Evolutionary conservation across 805 yeast genomes (phyloP).

Genomic region (Yamadazyma ubonensis): DNA sequence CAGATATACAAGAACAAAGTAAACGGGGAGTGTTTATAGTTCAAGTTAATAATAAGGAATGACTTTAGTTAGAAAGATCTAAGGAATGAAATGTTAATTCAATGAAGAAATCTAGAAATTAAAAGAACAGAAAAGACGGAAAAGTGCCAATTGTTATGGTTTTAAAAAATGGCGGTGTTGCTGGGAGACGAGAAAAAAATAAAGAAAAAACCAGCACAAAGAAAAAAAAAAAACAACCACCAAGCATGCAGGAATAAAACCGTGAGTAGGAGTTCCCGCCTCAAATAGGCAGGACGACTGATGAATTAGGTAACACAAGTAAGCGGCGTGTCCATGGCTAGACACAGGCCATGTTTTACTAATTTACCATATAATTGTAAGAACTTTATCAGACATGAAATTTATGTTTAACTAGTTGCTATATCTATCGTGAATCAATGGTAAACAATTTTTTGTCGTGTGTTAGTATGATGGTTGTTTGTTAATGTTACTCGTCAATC

Average conservation of each 20-base stretch:
- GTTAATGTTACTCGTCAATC: conserved; percentile 1
- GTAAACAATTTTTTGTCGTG: too few species aligned
- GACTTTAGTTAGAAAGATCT: conserved; percentile 13
- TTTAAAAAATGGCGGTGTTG: conserved; percentile 10
- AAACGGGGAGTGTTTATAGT: not conserved
- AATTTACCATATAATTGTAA: not conserved
- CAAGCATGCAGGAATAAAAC: conserved; percentile 4
- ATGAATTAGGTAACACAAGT: conserved; percentile 9
- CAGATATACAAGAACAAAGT: conserved; percentile 4
- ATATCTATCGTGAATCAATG: too few species aligned
- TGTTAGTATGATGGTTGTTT: not conserved
- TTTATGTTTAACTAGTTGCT: too few species aligned
- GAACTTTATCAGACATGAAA: not conserved
- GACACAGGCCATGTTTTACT: not conserved
- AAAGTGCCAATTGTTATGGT: conserved; percentile 13
- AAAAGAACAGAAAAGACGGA: conserved; percentile 1
- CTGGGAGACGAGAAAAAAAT: conserved; percentile 1
- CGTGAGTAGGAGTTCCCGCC: conserved; percentile 2
- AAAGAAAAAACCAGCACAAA: conserved; percentile 7
- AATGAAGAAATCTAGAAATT: not conserved
- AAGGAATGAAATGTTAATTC: conserved; percentile 5
- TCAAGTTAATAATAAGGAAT: conserved; percentile 10
- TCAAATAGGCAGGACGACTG: conserved; percentile 6
- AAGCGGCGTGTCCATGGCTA: not conserved
- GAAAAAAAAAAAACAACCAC: conserved; percentile 1